Evolutionary conservation across 306 rosid genomes (phyloP).

Genomic region (Bauhinia variegata): DNA sequence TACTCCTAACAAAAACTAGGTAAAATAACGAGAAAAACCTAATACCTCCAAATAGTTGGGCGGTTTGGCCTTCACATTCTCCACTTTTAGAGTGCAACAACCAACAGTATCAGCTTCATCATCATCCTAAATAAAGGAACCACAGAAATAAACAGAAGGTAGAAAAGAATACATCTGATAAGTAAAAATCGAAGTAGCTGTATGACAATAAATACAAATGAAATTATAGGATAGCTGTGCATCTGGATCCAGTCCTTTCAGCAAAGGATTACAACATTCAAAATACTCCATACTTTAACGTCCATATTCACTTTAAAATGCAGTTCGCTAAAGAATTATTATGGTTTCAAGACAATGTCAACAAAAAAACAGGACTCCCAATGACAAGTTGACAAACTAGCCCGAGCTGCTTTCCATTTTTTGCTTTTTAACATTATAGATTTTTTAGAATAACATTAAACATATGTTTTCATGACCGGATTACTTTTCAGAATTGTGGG

Average conservation of each 20-base stretch:
- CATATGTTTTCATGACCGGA: no score
- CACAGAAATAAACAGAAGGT: conserved; percentile 23
- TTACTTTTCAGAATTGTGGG: conserved; percentile 1
- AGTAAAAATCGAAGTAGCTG: conserved; percentile 11
- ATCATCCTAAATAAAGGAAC: conserved; percentile 67
- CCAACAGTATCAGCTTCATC: conserved; percentile 99
- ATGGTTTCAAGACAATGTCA: not conserved
- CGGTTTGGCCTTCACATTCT: conserved; percentile 77
- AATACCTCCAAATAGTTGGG: conserved; percentile 81
- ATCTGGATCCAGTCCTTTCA: not conserved
- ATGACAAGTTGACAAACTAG: no score
- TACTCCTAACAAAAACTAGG: not conserved
- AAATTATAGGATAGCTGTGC: conserved; percentile 13
- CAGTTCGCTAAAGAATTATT: not conserved
- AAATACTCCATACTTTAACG: conserved; percentile 6
- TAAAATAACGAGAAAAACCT: conserved; percentile 18
- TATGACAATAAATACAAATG: conserved; percentile 21
- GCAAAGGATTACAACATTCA: conserved; percentile 16
- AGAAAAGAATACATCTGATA: not conserved
- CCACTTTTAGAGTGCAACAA: conserved; percentile 97
- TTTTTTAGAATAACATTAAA: conserved; percentile 1
- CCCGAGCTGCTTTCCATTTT: conserved; percentile 7
- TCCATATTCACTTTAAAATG: conserved; percentile 22
- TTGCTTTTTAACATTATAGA: not conserved
- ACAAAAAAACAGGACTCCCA: not conserved